phyloP scores from a whole-genome alignment of 495 filamentous ascomycete species.

The Cetradonia linearis region DNA sequence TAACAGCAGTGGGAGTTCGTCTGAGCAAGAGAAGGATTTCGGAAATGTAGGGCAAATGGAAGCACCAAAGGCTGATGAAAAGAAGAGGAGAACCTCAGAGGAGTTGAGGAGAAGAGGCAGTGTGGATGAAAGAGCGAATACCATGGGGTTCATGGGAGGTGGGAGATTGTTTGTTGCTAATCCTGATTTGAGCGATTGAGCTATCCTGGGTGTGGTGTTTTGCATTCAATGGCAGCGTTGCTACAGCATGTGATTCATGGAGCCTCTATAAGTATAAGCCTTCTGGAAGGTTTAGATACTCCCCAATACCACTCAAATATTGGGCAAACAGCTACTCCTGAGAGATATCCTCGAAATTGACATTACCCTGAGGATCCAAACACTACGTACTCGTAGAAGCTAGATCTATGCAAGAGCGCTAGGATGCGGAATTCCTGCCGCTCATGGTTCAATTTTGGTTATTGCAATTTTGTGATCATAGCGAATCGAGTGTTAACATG shows the following conservation, averaged over 20 bases:
- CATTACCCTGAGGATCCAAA: no score
- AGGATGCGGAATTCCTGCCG: constrained; percentile 5
- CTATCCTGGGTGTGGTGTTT: background rate
- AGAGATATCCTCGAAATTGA: background rate
- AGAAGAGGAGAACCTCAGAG: constrained; percentile 58
- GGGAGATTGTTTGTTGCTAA: constrained; percentile 89
- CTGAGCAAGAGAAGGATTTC: constrained; percentile 47
- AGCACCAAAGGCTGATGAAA: constrained; percentile 32
- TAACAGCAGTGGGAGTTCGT: constrained; percentile 31
- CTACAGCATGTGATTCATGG: constrained; percentile 13
- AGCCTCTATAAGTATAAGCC: constrained; percentile 2
- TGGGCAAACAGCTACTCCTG: background rate
- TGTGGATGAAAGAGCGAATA: constrained; percentile 80
- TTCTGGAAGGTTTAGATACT: constrained; percentile 11
- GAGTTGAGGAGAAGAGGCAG: constrained; percentile 78
- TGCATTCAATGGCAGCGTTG: constrained; percentile 11
- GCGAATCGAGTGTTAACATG: background rate
- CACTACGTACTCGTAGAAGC: no score
- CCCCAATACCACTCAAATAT: background rate
- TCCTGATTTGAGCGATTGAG: constrained; percentile 65
- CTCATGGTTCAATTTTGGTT: background rate
- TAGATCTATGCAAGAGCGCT: background rate
- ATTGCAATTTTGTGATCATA: background rate
- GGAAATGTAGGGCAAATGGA: constrained; percentile 46
- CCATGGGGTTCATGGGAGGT: constrained; percentile 55